Evolutionary conservation across 805 yeast species (phyloP).

Genomic region (Sugiyamaella marilandica): DNA sequence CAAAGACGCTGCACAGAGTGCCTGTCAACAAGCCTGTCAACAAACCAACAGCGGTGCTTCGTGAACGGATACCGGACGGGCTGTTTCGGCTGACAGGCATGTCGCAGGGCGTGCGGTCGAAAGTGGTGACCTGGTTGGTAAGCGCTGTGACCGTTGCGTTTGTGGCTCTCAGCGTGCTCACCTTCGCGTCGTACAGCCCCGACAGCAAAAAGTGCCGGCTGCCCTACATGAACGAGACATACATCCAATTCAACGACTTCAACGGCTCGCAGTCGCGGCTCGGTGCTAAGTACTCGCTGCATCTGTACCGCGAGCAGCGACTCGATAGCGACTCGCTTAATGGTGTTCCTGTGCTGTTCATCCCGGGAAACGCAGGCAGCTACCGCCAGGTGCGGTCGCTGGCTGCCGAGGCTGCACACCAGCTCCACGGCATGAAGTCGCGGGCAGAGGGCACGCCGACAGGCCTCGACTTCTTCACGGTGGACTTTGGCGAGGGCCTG

Average conservation of each 20-base stretch:
- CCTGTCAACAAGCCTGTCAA: too few species aligned
- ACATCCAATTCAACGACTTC: slow-evolving; percentile 68
- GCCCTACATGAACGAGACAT: slow-evolving; percentile 79
- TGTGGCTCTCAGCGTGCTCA: slow-evolving; percentile 12
- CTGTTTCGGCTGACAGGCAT: too few species aligned
- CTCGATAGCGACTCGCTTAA: slow-evolving; percentile 41
- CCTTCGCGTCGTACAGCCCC: slow-evolving; percentile 9
- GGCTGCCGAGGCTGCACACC: slow-evolving; percentile 67
- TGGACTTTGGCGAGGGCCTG: slow-evolving; percentile 92
- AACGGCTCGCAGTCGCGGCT: slow-evolving; percentile 63
- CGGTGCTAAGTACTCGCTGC: slow-evolving; percentile 76
- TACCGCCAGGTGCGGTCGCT: slow-evolving; percentile 79
- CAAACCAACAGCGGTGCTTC: too few species aligned
- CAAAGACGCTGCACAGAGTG: too few species aligned
- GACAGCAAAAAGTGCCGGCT: slow-evolving; percentile 47
- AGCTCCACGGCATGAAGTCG: slow-evolving; percentile 31
- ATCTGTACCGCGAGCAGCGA: slow-evolving; percentile 77
- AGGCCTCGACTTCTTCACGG: slow-evolving; percentile 76
- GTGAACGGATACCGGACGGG: too few species aligned
- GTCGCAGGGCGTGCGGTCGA: not conserved
- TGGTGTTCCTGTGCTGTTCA: slow-evolving; percentile 81
- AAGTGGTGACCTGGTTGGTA: not conserved
- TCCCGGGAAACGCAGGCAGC: slow-evolving; percentile 94
- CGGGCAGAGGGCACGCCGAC: not conserved
- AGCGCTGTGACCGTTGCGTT: slow-evolving; percentile 3